phyloP scores from a whole-genome alignment of 768 basidiomycete species.

The Agaricus blazei region DNA sequence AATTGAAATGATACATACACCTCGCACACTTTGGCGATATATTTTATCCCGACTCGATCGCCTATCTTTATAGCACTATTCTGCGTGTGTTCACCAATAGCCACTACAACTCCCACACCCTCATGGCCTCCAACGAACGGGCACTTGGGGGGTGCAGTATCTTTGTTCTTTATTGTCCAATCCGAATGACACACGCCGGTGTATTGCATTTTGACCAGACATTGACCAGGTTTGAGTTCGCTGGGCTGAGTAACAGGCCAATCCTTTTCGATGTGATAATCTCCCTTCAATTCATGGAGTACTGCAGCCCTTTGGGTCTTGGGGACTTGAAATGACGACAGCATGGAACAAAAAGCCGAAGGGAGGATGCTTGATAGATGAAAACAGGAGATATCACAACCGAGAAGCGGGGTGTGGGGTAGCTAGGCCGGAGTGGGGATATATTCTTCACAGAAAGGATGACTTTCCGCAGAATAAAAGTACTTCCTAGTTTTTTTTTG shows the following conservation, averaged over 20 bases:
- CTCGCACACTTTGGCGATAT: slow-evolving; percentile 54
- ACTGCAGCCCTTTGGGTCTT: slow-evolving; percentile 39
- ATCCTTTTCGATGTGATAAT: slow-evolving; percentile 34
- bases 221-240: slow-evolving; percentile 63
- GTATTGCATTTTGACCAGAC: slow-evolving; percentile 69
- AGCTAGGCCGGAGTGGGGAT: no score
- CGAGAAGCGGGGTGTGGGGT: no score
- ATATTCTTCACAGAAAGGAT: no score
- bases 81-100: slow-evolving; percentile 63
- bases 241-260: slow-evolving; percentile 50
- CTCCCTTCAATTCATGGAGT: slow-evolving; percentile 25
- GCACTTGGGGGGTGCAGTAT: slow-evolving; percentile 63
- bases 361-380: background rate
- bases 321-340: slow-evolving; percentile 23
- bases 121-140: slow-evolving; percentile 83
- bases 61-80: slow-evolving; percentile 64
- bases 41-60: slow-evolving; percentile 81
- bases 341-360: background rate
- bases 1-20: background rate
- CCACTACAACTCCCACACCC: slow-evolving; percentile 77
- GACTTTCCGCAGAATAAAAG: no score
- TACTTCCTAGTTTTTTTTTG: no score
- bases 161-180: slow-evolving; percentile 65
- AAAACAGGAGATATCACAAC: no score
- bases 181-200: slow-evolving; percentile 86